Conservation (phyloP, 352 stramenopile genomes). For the Phytophthora hibernalis region DNA sequence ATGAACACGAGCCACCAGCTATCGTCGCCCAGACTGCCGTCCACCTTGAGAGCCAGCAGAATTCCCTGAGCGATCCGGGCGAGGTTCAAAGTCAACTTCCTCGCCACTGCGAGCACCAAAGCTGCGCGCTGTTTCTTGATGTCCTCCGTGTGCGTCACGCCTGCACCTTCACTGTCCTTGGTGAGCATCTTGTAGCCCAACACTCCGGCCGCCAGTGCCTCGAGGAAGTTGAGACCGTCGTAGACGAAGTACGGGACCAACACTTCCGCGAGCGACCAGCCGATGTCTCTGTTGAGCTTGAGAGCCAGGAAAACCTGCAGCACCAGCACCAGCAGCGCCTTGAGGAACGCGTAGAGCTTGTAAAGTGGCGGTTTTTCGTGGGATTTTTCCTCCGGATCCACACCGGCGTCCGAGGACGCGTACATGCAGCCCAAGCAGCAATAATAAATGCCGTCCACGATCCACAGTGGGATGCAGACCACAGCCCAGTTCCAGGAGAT, state of each 20-base stretch:
- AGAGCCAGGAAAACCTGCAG: slow-evolving; percentile 86
- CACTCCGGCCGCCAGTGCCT: slow-evolving; percentile 60
- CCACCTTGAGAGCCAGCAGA: slow-evolving; percentile 76
- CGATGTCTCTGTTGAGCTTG: slow-evolving; percentile 78
- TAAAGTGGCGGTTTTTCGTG: slow-evolving; percentile 53
- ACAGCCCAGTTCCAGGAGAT: slow-evolving; percentile 84
- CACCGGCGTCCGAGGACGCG: slow-evolving; percentile 47
- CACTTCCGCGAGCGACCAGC: slow-evolving; percentile 67
- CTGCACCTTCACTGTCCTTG: slow-evolving; percentile 77
- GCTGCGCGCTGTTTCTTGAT: slow-evolving; percentile 68
- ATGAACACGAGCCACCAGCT: slow-evolving; percentile 88
- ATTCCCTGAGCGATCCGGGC: slow-evolving; percentile 69
- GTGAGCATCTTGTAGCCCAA: slow-evolving; percentile 77
- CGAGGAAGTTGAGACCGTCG: slow-evolving; percentile 73
- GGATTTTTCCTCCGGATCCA: slow-evolving; percentile 71
- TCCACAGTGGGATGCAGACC: slow-evolving; percentile 85
- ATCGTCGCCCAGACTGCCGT: slow-evolving; percentile 51
- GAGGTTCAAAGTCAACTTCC: slow-evolving; percentile 53
- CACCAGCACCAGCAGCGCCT: slow-evolving; percentile 75
- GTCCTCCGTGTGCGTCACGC: slow-evolving; percentile 68
- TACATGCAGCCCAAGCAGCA: slow-evolving; percentile 77
- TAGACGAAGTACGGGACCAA: slow-evolving; percentile 86
- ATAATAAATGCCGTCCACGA: slow-evolving; percentile 78
- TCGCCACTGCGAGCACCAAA: slow-evolving; percentile 49
- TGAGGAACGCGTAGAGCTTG: slow-evolving; percentile 87